Evolutionary conservation across 2,329 filamentous ascomycete species (phyloP).

Genomic region (Amylocarpus encephaloides): DNA sequence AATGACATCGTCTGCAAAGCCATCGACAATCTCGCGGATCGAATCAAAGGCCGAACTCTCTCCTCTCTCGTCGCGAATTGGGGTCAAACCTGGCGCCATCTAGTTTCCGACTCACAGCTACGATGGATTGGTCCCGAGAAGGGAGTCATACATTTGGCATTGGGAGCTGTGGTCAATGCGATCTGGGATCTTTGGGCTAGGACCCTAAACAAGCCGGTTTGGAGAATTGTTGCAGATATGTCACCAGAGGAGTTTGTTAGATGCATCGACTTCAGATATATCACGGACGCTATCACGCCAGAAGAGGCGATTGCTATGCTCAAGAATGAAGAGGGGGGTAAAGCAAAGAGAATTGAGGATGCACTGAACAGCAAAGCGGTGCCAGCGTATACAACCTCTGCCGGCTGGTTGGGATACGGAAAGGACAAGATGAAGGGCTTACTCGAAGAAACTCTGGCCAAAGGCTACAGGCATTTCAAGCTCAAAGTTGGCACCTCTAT

Average conservation of each 20-base stretch:
- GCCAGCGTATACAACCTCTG: constrained; percentile 84
- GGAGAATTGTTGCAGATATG: constrained; percentile 87
- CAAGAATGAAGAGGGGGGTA: constrained; percentile 57
- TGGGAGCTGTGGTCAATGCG: constrained; percentile 84
- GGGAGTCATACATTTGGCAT: constrained; percentile 85
- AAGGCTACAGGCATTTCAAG: constrained; percentile 84
- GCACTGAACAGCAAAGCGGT: constrained; percentile 70
- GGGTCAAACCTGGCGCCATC: constrained; percentile 83
- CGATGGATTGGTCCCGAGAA: constrained; percentile 95
- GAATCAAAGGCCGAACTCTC: constrained; percentile 69
- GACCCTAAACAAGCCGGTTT: constrained; percentile 77
- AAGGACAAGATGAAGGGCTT: constrained; percentile 79
- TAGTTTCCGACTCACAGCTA: constrained; percentile 85
- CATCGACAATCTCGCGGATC: constrained; percentile 70
- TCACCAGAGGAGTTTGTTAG: constrained; percentile 76
- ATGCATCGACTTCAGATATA: constrained; percentile 92
- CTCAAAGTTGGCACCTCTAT: constrained; percentile 76
- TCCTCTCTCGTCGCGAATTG: constrained; percentile 72
- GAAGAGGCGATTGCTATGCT: constrained; percentile 73
- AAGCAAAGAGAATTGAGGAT: constrained; percentile 65
- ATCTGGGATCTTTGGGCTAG: constrained; percentile 97
- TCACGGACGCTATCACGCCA: constrained; percentile 85
- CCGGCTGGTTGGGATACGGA: constrained; percentile 86
- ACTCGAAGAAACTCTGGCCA: constrained; percentile 64
- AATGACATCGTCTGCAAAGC: constrained; percentile 89